These are phyloP conservation scores for Malania oleifera DNA, from an alignment of 164 flowering plant species.

Conservation along the genomic window DNA sequence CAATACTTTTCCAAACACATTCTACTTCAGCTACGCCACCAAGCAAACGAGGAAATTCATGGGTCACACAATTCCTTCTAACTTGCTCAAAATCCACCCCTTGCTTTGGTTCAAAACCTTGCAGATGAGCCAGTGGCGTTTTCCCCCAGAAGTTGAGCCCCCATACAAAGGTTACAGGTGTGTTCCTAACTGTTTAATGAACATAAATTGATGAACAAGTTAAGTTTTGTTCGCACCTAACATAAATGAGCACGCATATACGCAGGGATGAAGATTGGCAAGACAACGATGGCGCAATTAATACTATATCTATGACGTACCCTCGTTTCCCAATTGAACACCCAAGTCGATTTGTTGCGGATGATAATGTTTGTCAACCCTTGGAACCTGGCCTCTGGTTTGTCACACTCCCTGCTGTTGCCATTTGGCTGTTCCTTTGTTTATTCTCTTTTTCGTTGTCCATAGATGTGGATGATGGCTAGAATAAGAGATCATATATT, in stretches of 20 bases:
- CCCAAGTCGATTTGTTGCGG: constrained; percentile 52
- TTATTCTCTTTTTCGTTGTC: too few relatives aligned
- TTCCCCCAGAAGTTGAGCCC: constrained; percentile 62
- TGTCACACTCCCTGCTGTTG: constrained; percentile 24
- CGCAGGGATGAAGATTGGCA: constrained; percentile 97
- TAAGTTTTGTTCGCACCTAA: neutral
- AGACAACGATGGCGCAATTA: constrained; percentile 96
- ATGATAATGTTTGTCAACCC: constrained; percentile 80
- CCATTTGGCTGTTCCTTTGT: too few relatives aligned
- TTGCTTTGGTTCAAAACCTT: constrained; percentile 73
- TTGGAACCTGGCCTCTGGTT: constrained; percentile 94
- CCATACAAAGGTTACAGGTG: constrained; percentile 97
- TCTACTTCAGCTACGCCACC: constrained; percentile 95
- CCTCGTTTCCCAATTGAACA: constrained; percentile 90
- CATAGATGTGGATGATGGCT: too few relatives aligned
- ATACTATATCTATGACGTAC: constrained; percentile 94
- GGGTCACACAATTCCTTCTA: constrained; percentile 79
- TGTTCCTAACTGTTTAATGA: too few relatives aligned
- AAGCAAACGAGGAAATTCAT: constrained; percentile 67
- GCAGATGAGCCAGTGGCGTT: constrained; percentile 89
- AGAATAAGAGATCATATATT: too few relatives aligned
- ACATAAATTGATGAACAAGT: too few relatives aligned
- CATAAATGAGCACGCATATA: neutral
- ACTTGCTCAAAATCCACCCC: constrained; percentile 72
- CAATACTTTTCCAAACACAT: constrained; percentile 77